Evolutionary conservation across 1,139 yeast species (phyloP).

Genomic region (Yamadazyma dushanensis): DNA sequence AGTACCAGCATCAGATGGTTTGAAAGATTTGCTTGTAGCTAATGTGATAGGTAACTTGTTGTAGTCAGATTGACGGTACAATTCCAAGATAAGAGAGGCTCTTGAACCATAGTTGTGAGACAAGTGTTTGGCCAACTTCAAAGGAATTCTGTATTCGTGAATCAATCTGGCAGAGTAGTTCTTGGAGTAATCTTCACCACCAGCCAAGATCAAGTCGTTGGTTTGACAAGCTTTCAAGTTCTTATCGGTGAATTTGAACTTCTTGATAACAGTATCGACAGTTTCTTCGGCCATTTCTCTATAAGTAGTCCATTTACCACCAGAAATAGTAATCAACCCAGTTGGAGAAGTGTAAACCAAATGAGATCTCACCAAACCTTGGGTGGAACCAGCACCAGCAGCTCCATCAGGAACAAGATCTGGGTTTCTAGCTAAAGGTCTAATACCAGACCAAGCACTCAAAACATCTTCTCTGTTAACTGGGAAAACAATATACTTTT

Average conservation of each 20-base stretch:
- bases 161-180: slow-evolving; percentile 78
- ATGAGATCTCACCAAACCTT: slow-evolving; percentile 87
- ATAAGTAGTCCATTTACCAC: slow-evolving; percentile 98
- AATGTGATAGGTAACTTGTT: slow-evolving; percentile 64
- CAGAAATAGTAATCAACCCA: slow-evolving; percentile 86
- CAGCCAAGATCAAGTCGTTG: slow-evolving; percentile 62
- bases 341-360: slow-evolving; percentile 69
- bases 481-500: slow-evolving; percentile 85
- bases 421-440: slow-evolving; percentile 94
- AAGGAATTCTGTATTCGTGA: slow-evolving; percentile 74
- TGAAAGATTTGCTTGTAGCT: slow-evolving; percentile 43
- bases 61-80: slow-evolving; percentile 51
- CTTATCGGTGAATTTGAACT: slow-evolving; percentile 38
- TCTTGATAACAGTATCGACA: slow-evolving; percentile 68
- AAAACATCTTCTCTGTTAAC: slow-evolving; percentile 88
- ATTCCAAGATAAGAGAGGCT: slow-evolving; percentile 75
- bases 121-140: slow-evolving; percentile 78
- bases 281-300: slow-evolving; percentile 98
- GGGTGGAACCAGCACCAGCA: slow-evolving; percentile 41
- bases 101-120: slow-evolving; percentile 89
- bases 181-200: slow-evolving; percentile 68
- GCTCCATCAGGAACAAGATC: slow-evolving; percentile 45
- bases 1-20: slow-evolving; percentile 35
- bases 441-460: slow-evolving; percentile 96
- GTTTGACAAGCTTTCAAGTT: slow-evolving; percentile 60